phyloP scores from a whole-genome alignment of 345 rosid genomes.

The Corymbia maculata region DNA sequence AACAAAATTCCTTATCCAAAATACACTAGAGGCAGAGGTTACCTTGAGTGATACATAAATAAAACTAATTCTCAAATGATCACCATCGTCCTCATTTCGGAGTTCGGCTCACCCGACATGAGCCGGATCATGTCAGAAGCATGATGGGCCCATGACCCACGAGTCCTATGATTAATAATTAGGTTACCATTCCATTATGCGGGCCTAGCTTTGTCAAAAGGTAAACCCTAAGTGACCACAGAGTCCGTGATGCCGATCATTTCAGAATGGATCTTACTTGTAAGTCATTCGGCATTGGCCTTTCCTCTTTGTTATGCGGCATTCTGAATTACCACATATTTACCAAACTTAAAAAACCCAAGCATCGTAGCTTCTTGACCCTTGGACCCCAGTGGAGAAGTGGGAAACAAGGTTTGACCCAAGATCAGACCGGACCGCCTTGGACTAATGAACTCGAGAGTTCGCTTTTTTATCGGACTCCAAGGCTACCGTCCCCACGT shows the following conservation, averaged over 20 bases:
- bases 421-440: not conserved
- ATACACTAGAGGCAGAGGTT: not conserved
- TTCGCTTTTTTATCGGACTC: not conserved
- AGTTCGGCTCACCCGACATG: not conserved
- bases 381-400: not conserved
- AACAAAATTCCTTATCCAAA: not conserved
- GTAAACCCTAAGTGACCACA: accelerated
- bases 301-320: not conserved
- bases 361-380: not conserved
- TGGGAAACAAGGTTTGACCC: not conserved
- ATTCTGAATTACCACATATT: not conserved
- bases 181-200: not conserved
- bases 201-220: not conserved
- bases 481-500: not conserved
- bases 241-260: not conserved
- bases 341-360: not conserved
- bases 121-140: not conserved
- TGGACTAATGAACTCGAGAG: not conserved
- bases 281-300: not conserved
- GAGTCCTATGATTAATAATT: not conserved
- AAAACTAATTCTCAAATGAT: not conserved
- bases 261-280: not conserved
- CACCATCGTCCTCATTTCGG: not conserved
- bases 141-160: not conserved
- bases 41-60: not conserved